Base-by-base conservation (phyloP, 2,329 filamentous ascomycete genomes). In the Arachnomyces sp. region DNA sequence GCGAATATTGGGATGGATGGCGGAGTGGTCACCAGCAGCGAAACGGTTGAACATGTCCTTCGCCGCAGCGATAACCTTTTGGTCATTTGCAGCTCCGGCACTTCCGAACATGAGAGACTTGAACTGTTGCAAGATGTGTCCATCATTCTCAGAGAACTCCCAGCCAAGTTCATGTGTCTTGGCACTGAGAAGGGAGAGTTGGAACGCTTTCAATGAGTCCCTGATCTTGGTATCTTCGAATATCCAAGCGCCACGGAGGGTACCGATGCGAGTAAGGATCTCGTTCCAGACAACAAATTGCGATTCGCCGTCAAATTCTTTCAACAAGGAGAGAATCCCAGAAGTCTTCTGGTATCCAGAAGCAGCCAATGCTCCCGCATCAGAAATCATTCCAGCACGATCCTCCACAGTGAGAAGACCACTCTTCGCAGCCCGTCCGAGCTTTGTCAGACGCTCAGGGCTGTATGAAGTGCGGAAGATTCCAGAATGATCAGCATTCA, bases 241-340 rank as follows among this genome's bases (percentile, higher is more conserved):
- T 35, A 90, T 72, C 89, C 89, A 96, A 6, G 90, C 85, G 39
- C 77, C 77, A 51, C 89, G 84, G 28, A 96, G 75, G n/a, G 80
- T 74, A 16, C 77, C 78, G 44, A 95, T 75, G 34, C 88, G 82
- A 34, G 83, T 76, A 36, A 88, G 76, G 44, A 96, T 86, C 63
- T 95, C 89, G 51, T 86, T 88, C 90, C 90, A 96, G 3, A 96
- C 90, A 30, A 95, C 86, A 50, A 88, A 95, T 54, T 94, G 86
- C 1, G 80, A 72, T 67, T 96, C 90, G 46, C 66, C 71, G 55
- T 82, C 78, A 58, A 96, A 92, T 36, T 84, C 82, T 61, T 93
- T 85, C 40, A 96, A 73, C 11, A 96, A 74, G 39, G 84, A 88
- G 32, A 96, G 68, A 38, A 95, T 75, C 9, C 87, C 88, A 12